Conservation (phyloP, 2,329 filamentous ascomycete species). For the Plenodomus lindquistii region DNA sequence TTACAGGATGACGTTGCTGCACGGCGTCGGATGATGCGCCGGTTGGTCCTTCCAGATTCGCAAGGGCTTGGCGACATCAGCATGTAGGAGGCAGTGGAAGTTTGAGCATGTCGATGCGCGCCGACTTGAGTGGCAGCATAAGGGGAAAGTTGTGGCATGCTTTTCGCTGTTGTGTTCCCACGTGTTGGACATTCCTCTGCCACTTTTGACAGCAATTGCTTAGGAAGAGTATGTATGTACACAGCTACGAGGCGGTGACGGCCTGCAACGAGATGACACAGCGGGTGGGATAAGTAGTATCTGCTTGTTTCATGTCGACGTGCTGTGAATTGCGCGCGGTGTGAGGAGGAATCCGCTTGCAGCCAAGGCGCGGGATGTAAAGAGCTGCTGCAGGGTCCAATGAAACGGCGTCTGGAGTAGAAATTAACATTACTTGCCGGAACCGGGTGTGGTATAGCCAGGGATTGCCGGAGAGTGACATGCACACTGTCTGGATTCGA, state of each 20-base stretch:
- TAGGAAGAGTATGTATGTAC: not conserved
- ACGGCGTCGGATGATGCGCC: slow-evolving; percentile 13
- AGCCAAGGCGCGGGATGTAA: slow-evolving; percentile 14
- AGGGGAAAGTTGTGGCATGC: not conserved
- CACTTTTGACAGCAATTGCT: not conserved
- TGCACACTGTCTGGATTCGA: slow-evolving; percentile 9
- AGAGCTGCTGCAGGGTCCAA: slow-evolving; percentile 35
- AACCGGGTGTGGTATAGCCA: slow-evolving; percentile 6
- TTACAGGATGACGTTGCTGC: slow-evolving; percentile 16
- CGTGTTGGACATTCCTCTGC: not conserved
- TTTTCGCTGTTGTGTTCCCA: not conserved
- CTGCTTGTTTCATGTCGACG: slow-evolving; percentile 6
- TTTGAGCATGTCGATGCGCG: slow-evolving; percentile 13
- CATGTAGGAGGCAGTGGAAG: slow-evolving; percentile 19
- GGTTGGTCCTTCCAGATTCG: slow-evolving; percentile 12
- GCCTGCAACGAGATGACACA: slow-evolving; percentile 10
- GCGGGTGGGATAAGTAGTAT: slow-evolving; percentile 15
- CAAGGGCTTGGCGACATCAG: slow-evolving; percentile 20
- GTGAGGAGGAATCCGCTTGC: slow-evolving; percentile 9
- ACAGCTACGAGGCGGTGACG: slow-evolving; percentile 6
- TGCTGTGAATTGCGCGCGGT: slow-evolving; percentile 16
- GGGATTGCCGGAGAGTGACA: slow-evolving; percentile 11
- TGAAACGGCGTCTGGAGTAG: slow-evolving; percentile 15
- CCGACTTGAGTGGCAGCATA: not conserved
- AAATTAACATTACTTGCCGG: slow-evolving; percentile 14